Base-by-base conservation (phyloP, 1,139 yeast genomes). In the Suhomyces bolitotheri region DNA sequence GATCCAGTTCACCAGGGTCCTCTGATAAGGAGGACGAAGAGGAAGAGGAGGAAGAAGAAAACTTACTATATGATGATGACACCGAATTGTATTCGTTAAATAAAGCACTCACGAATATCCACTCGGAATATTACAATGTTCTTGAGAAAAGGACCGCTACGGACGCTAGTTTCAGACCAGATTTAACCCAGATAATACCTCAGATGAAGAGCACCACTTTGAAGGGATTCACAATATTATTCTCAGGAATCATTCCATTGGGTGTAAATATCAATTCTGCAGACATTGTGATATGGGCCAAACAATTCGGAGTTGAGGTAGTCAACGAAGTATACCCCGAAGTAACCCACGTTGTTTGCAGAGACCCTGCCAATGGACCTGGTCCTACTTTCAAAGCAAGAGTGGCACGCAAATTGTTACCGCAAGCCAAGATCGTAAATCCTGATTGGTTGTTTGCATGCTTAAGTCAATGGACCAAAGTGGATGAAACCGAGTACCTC, bases 401-500 rank as follows among this genome's bases (percentile, higher is more conserved):
- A 34, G 66, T 81, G 12, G 90, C 89, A 0, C 78, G 73, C 50
- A 65, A 76, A n/a, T 62, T 79, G 29, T 62, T 80, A 32, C 83
- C 84, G 2, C 70, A 81, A 9, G 83, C 82, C 23, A 82, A 84
- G 50, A 76, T 92, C 21, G 96, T 92, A n/a, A 83, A 81, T 51
- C 89, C 95, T 2, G 94, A 85, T 53, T 92, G 98, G 98, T 62
- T 92, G 4, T 89, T 89, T 63, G 82, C 85, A 16, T 86, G 96
- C 56, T 70, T 92, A 45, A 80, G 89, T 11, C 62, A 72, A 13
- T 92, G 98, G 97, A 66, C 68, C 34, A 76, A 74, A 35, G 81
- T 80, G 0, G 79, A 82, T 20, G 95, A 85, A 49, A 66, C 58
- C 3, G 78, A 75, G 7, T 89, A 71, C 54, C 59, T 71, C 33